Evolutionary conservation across 257 asterid species (phyloP), one percentile per base, ranked within the genome.

Genomic region (Gardenia jasminoides): DNA sequence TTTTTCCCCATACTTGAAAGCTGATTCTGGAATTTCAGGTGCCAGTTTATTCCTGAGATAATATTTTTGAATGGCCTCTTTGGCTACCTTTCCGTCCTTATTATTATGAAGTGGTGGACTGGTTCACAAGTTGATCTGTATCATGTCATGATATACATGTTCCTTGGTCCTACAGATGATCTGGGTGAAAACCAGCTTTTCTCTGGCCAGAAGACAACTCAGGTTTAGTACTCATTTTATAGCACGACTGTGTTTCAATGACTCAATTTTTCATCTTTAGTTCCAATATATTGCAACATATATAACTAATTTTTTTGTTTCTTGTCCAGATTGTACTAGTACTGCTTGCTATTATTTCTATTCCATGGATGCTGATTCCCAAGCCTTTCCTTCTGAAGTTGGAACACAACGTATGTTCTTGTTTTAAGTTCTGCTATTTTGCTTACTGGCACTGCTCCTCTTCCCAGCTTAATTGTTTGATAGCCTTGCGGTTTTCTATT

Each of bases 331-430:
- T 91, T 48, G 93, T 86, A 79, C 81, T 94, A 43, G 84, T 94
- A 71, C 83, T 92, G 62, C 84, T 88, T 84, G 97, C 98, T 48
- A 80, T 94, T 82, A 90, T 92, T 78, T 85, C 98, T 65, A 94
- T 94, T 79, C 98, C 98, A 67, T 94, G 98, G 98, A 94, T 94
- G 98, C 93, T 94, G 83, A 91, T 94, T 76, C 98, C 98, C 36
- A 92, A 91, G 87, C 98, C 98, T 75, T 90, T 94, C 86, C 90
- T 94, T 72, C 82, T 94, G 87, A 94, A 89, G 90, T 22, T 56
- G 26, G 28, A 96, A 76, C 99, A 96, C 79, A 83, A 86, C 6
- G 99, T 92, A 87, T 76, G 90, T 61, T 74, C 46, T 76, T 85
- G 39, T 54, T 74, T 46, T 64, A 28, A 17, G 56, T 19, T 66